Base-by-base conservation (phyloP, 169 alveolate species). In the Plasmodium reichenowi region DNA sequence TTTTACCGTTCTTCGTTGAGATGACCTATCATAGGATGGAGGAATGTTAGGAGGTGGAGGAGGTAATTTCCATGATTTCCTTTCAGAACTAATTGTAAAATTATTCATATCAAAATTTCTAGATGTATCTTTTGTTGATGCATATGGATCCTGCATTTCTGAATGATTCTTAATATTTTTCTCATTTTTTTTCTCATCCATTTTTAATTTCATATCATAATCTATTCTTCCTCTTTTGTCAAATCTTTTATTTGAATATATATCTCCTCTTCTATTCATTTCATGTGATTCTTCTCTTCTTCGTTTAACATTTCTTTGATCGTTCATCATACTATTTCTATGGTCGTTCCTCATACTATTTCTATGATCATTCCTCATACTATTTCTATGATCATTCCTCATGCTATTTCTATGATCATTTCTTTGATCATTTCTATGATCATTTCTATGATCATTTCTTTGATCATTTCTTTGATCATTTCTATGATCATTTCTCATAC, bases 131-230 rank as follows among this genome's bases (percentile, higher is more conserved):
- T 76, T 76, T 43, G 88, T 76, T 26, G 88, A 76, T 13, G 88
- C 88, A 56, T 76, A 76, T 3, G 88, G 88, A 43, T 76, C 88
- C 22, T 76, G 76, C 88, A 76, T 76, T 68, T 76, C 88, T 12
- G 88, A 43, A 24, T 76, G 56, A 32, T 48, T 76, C 15, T 66
- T 76, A 2, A 75, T n/a, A 50, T 62, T 63, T 56, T 38, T 43
- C 45, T 74, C 76, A 20, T 22, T 76, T 70, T 66, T 62, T 64
- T 71, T 38, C 3, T 56, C 88, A 47, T 76, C 50, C 50, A 58
- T 58, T 15, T 38, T 50, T 29, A 47, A 8, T 32, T 76, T 58
- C 73, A 43, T 50, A 6, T 58, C 88, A 43, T 76, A 64, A 59
- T 76, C 88, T 26, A 48, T 76, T 26, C 88, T 76, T 45, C 74